These are phyloP conservation scores for Botrytis fragariae DNA, from an alignment of 2,329 filamentous ascomycete species.

Conservation along the genomic window DNA sequence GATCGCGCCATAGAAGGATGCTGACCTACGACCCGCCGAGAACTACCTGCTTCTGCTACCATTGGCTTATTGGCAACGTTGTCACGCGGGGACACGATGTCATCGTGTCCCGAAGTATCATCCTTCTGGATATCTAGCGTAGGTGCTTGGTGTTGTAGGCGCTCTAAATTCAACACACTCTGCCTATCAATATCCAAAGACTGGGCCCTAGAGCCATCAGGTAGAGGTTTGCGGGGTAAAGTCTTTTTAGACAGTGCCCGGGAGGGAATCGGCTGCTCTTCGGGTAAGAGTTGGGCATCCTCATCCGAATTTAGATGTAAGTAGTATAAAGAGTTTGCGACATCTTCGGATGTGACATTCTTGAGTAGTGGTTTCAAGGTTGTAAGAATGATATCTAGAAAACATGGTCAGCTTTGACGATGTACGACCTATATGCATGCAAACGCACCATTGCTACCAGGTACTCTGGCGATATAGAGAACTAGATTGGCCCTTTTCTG, in stretches of 20 bases:
- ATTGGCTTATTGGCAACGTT: conserved; percentile 11
- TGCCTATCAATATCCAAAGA: conserved; percentile 28
- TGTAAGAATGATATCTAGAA: conserved; percentile 55
- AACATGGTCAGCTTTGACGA: conserved; percentile 5
- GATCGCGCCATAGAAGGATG: conserved; percentile 19
- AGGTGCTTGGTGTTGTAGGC: background rate
- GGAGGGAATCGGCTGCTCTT: conserved; percentile 24
- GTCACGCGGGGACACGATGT: background rate
- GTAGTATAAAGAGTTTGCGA: conserved; percentile 87
- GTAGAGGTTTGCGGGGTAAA: conserved; percentile 37
- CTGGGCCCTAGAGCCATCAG: conserved; percentile 29
- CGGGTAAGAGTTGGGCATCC: conserved; percentile 46
- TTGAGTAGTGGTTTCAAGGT: conserved; percentile 85
- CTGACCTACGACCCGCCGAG: conserved; percentile 26
- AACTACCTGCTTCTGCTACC: conserved; percentile 25
- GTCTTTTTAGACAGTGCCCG: conserved; percentile 27
- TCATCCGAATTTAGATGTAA: conserved; percentile 71
- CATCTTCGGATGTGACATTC: conserved; percentile 83
- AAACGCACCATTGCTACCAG: conserved; percentile 75
- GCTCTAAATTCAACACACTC: conserved; percentile 8
- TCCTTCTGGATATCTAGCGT: conserved; percentile 14
- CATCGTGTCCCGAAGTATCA: conserved; percentile 3
- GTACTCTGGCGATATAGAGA: conserved; percentile 90
- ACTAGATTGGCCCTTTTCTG: conserved; percentile 67
- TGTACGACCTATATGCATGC: background rate